phyloP scores from a whole-genome alignment of 306 rosid species.

The Mucuna pruriens region DNA sequence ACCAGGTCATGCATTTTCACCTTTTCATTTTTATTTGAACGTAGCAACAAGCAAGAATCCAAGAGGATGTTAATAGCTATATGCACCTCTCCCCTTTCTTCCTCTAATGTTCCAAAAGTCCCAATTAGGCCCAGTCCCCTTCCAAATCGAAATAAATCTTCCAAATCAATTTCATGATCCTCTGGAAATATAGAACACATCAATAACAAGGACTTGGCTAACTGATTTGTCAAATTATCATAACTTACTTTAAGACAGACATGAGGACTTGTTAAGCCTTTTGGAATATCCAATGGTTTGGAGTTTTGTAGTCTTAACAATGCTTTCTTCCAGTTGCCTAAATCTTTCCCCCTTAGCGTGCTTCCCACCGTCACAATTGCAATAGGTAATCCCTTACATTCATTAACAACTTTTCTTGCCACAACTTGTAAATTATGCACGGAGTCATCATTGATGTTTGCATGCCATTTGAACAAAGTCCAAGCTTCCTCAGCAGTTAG shows the following conservation, averaged over 20 bases:
- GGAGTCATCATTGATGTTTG: neutral
- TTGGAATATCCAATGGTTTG: neutral
- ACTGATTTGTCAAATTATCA: neutral
- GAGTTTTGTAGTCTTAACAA: neutral
- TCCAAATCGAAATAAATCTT: neutral
- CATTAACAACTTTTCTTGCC: neutral
- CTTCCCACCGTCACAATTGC: slow-evolving; percentile 26
- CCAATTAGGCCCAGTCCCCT: neutral
- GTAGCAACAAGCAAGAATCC: slow-evolving; percentile 28
- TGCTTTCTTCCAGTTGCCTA: slow-evolving; percentile 7
- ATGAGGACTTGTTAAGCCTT: neutral
- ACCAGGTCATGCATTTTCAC: slow-evolving; percentile 39
- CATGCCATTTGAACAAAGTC: slow-evolving; percentile 9
- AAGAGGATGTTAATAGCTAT: neutral
- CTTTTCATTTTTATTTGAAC: neutral
- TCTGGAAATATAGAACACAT: slow-evolving; percentile 38
- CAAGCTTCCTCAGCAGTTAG: neutral
- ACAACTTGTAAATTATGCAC: neutral
- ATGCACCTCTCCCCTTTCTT: neutral
- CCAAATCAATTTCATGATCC: slow-evolving; percentile 22
- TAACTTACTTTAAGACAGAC: slow-evolving; percentile 24
- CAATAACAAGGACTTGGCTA: neutral
- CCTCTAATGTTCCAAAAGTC: neutral
- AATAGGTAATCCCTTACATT: slow-evolving; percentile 34
- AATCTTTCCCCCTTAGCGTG: neutral